Conservation (phyloP, 495 filamentous ascomycete species). For the Pyrenopolyporus hunteri region DNA sequence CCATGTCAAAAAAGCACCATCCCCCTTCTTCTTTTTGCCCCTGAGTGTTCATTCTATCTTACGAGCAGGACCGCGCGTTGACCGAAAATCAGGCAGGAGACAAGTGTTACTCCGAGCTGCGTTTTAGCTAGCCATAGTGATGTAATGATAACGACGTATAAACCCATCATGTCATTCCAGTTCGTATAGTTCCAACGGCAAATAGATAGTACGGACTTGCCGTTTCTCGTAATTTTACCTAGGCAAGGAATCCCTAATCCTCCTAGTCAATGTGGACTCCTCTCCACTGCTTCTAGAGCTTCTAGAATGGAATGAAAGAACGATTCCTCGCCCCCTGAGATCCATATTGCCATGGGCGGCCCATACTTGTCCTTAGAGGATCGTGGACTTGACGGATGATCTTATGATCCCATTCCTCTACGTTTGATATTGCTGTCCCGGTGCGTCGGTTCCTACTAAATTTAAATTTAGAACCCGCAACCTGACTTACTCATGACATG, state of each 20-base stretch:
- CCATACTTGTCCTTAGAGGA: constrained; percentile 16
- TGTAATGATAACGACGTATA: too few species aligned
- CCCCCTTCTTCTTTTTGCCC: too few species aligned
- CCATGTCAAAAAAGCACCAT: too few species aligned
- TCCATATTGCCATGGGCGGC: constrained; percentile 20
- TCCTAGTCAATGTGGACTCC: neutral
- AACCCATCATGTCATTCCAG: too few species aligned
- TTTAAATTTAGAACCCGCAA: constrained; percentile 6
- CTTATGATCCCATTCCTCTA: constrained; percentile 11
- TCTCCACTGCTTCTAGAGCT: constrained; percentile 34
- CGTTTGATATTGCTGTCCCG: constrained; percentile 9
- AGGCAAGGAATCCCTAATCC: constrained; percentile 11
- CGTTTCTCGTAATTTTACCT: constrained; percentile 21
- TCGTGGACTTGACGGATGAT: constrained; percentile 19
- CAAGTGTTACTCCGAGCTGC: too few species aligned
- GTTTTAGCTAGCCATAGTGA: too few species aligned
- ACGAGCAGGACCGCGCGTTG: too few species aligned
- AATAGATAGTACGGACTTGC: constrained; percentile 22
- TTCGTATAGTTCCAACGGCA: neutral
- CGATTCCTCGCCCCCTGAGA: constrained; percentile 21
- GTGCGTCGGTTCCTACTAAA: neutral
- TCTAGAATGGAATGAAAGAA: constrained; percentile 30
- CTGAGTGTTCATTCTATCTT: too few species aligned
- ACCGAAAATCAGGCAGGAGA: too few species aligned
- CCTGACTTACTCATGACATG: neutral